A percentile compares a stretch with the other conserved stretches of the same genome.
Evolutionary conservation across 2,329 filamentous ascomycete genomes (phyloP).

Genomic region (Domatiomyces catenatus): DNA sequence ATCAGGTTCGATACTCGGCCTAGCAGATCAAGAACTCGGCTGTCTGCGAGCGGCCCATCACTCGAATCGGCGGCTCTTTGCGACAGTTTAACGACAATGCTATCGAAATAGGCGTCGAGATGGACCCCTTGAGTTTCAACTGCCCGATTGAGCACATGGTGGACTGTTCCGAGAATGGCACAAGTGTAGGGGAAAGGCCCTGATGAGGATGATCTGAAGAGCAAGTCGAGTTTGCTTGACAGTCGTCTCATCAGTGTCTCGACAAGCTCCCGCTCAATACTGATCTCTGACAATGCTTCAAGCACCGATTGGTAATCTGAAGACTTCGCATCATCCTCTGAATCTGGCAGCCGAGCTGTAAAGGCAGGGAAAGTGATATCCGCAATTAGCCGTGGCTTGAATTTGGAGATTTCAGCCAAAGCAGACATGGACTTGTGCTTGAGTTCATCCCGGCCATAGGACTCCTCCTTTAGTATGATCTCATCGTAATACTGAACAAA

Average conservation of each 20-base stretch:
- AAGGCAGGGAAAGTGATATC: constrained; percentile 52
- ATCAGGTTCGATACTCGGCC: constrained; percentile 47
- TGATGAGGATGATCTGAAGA: constrained; percentile 35
- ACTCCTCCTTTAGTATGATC: constrained; percentile 44
- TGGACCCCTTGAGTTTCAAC: constrained; percentile 2
- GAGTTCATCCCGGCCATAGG: constrained; percentile 40
- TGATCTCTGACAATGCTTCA: constrained; percentile 50
- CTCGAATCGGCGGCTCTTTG: constrained; percentile 22
- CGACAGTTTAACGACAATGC: constrained; percentile 33
- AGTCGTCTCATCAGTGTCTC: constrained; percentile 47
- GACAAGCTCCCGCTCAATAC: constrained; percentile 46
- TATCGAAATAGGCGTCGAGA: constrained; percentile 33
- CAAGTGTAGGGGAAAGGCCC: constrained; percentile 40
- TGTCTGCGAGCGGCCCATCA: constrained; percentile 32
- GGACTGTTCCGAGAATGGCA: constrained; percentile 44
- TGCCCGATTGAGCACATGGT: constrained; percentile 40
- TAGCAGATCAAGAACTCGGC: constrained; percentile 41
- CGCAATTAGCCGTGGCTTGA: constrained; percentile 47
- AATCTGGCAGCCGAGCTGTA: constrained; percentile 47
- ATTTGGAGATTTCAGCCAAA: constrained; percentile 45
- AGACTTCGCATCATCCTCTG: constrained; percentile 30
- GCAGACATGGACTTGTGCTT: constrained; percentile 43
- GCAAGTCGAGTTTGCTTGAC: constrained; percentile 45
- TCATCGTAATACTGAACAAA: constrained; percentile 44
- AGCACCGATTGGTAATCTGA: constrained; percentile 39